These are phyloP conservation scores for Schwanniomyces polymorphus DNA, from an alignment of 805 yeast species.

Conservation along the genomic window DNA sequence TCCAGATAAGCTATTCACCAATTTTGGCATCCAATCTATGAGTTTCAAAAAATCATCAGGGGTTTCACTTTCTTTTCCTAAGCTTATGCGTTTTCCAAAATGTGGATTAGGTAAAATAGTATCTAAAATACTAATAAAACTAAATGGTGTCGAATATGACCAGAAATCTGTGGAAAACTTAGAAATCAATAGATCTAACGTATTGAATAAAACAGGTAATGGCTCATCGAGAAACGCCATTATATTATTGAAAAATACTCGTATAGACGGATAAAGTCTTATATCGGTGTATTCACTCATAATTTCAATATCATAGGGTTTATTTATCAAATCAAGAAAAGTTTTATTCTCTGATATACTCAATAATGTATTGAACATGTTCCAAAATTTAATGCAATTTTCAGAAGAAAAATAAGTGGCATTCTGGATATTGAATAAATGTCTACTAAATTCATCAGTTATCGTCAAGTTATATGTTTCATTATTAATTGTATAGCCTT, in stretches of 20 bases:
- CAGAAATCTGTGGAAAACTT: conserved; percentile 52
- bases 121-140: conserved; percentile 58
- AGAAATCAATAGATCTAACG: conserved; percentile 44
- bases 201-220: conserved; percentile 55
- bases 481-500: conserved; percentile 3
- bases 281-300: conserved; percentile 28
- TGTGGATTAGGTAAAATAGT: conserved; percentile 56
- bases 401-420: conserved; percentile 46
- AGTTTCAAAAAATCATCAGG: conserved; percentile 38
- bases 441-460: conserved; percentile 55
- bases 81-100: conserved; percentile 36
- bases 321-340: conserved; percentile 26
- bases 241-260: conserved; percentile 50
- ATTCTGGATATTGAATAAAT: conserved; percentile 54
- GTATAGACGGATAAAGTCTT: conserved; percentile 34
- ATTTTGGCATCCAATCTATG: conserved; percentile 54
- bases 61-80: conserved; percentile 15
- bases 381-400: conserved; percentile 50
- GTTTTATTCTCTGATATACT: conserved; percentile 32
- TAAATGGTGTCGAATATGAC: conserved; percentile 53
- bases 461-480: conserved; percentile 25
- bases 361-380: conserved; percentile 34
- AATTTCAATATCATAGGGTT: conserved; percentile 27
- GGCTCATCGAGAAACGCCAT: conserved; percentile 51
- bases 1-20: conserved; percentile 43